These are phyloP conservation scores for Metarhizium anisopliae DNA, from an alignment of 2,329 filamentous ascomycete genomes.

Conservation along the genomic window DNA sequence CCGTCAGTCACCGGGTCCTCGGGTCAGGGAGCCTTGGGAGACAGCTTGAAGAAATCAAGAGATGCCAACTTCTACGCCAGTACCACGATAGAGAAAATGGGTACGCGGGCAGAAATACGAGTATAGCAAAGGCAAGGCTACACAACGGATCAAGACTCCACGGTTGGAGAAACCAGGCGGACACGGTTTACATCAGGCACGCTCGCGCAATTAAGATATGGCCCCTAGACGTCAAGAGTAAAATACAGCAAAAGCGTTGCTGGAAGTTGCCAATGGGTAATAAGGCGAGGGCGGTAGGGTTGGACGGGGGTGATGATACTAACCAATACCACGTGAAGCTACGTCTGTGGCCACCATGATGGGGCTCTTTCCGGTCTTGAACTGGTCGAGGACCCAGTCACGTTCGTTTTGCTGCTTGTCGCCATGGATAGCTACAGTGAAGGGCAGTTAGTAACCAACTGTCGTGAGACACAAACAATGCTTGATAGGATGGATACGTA, in stretches of 20 bases:
- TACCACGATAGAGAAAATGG: slow-evolving; percentile 49
- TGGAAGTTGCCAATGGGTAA: slow-evolving; percentile 42
- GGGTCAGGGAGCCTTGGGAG: slow-evolving; percentile 48
- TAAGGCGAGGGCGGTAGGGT: slow-evolving; percentile 26
- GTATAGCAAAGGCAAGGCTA: slow-evolving; percentile 51
- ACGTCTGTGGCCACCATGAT: slow-evolving; percentile 99
- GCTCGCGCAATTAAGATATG: slow-evolving; percentile 76
- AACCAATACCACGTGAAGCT: slow-evolving; percentile 99
- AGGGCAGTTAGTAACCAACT: slow-evolving; percentile 21
- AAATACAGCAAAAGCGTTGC: slow-evolving; percentile 61
- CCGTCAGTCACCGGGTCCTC: slow-evolving; percentile 49
- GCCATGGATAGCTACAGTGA: slow-evolving; percentile 77
- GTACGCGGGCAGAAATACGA: slow-evolving; percentile 70
- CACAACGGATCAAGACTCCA: slow-evolving; percentile 69
- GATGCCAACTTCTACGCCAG: slow-evolving; percentile 69
- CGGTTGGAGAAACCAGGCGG: slow-evolving; percentile 68
- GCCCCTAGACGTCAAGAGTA: slow-evolving; percentile 85
- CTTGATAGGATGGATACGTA: slow-evolving; percentile 41
- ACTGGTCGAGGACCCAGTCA: slow-evolving; percentile 98
- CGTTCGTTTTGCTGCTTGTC: slow-evolving; percentile 99
- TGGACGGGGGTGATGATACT: slow-evolving; percentile 54
- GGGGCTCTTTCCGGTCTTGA: slow-evolving; percentile 98
- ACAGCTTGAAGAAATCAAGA: slow-evolving; percentile 70
- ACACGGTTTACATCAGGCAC: slow-evolving; percentile 80
- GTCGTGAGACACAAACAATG: slow-evolving; percentile 20